phyloP scores from a whole-genome alignment of 2,329 filamentous ascomycete genomes.

The Ceratocystis smalleyi region DNA sequence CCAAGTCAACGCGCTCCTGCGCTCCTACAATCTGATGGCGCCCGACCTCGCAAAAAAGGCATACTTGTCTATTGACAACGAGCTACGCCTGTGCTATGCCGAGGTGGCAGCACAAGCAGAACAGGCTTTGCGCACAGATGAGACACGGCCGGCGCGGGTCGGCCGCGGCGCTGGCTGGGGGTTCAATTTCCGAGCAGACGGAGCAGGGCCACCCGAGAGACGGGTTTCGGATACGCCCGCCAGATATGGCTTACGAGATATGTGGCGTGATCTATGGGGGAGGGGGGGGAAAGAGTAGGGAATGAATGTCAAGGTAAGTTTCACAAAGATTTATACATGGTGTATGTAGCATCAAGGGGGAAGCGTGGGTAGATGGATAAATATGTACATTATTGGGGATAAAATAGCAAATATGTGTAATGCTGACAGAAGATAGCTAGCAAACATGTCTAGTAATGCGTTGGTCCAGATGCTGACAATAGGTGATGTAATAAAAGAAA shows the following conservation, averaged over 20 bases:
- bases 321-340: no score
- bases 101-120: constrained; percentile 69
- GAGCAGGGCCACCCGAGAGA: constrained; percentile 30
- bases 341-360: no score
- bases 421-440: no score
- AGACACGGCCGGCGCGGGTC: no score
- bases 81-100: constrained; percentile 66
- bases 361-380: no score
- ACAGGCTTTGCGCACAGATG: constrained; percentile 20
- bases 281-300: constrained; percentile 19
- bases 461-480: neutral
- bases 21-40: constrained; percentile 90
- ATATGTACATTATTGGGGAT: no score
- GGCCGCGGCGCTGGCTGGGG: no score
- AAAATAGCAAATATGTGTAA: no score
- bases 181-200: constrained; percentile 37
- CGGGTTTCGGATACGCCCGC: constrained; percentile 48
- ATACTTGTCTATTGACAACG: constrained; percentile 70
- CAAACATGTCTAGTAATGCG: neutral
- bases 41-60: constrained; percentile 85
- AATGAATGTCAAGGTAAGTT: neutral
- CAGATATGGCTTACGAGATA: constrained; percentile 74
- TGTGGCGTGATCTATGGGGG: constrained; percentile 69
- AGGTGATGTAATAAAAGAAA: neutral
- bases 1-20: constrained; percentile 62